Percentiles rank a stretch among this genome's conserved stretches.
Evolutionary conservation across 2,329 filamentous ascomycete genomes (phyloP).

Genomic region (Ophiostoma himal-ulmi): DNA sequence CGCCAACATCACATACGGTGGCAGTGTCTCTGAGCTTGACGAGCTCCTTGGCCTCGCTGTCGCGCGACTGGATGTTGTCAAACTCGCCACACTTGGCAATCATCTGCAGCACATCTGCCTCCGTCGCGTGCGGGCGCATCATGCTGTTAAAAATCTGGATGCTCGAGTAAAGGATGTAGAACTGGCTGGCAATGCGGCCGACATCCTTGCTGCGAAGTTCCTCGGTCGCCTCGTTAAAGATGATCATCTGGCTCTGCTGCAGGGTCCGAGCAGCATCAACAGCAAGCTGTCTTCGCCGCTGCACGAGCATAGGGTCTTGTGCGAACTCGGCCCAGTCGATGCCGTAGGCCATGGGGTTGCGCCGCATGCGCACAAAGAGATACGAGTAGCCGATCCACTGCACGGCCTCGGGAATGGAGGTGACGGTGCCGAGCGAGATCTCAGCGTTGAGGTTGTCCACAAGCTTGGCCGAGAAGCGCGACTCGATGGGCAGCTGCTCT

Average conservation of each 20-base stretch:
- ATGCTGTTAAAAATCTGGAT: slow-evolving; percentile 94
- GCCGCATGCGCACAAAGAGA: slow-evolving; percentile 91
- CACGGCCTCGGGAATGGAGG: slow-evolving; percentile 85
- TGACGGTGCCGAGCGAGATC: slow-evolving; percentile 88
- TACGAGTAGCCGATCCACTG: slow-evolving; percentile 99
- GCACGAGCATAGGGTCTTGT: slow-evolving; percentile 82
- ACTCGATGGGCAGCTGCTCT: slow-evolving; percentile 94
- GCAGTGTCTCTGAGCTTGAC: slow-evolving; percentile 63
- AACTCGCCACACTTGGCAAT: slow-evolving; percentile 97
- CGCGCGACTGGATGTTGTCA: slow-evolving; percentile 89
- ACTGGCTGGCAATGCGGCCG: slow-evolving; percentile 93
- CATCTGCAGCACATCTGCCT: slow-evolving; percentile 92
- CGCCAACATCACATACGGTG: slow-evolving; percentile 72
- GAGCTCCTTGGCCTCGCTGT: slow-evolving; percentile 87
- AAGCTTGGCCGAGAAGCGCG: slow-evolving; percentile 86
- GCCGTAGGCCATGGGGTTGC: slow-evolving; percentile 84
- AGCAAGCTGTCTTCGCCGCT: slow-evolving; percentile 75
- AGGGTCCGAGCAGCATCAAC: slow-evolving; percentile 82
- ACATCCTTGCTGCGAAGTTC: slow-evolving; percentile 92
- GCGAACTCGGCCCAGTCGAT: slow-evolving; percentile 90
- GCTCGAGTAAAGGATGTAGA: slow-evolving; percentile 87
- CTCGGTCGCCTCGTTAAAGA: slow-evolving; percentile 92
- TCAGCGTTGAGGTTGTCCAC: slow-evolving; percentile 97
- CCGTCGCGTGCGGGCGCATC: slow-evolving; percentile 80
- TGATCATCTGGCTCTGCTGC: slow-evolving; percentile 96